These are phyloP conservation scores for Schizonepeta tenuifolia DNA, from an alignment of 257 asterid genomes.

Conservation along the genomic window DNA sequence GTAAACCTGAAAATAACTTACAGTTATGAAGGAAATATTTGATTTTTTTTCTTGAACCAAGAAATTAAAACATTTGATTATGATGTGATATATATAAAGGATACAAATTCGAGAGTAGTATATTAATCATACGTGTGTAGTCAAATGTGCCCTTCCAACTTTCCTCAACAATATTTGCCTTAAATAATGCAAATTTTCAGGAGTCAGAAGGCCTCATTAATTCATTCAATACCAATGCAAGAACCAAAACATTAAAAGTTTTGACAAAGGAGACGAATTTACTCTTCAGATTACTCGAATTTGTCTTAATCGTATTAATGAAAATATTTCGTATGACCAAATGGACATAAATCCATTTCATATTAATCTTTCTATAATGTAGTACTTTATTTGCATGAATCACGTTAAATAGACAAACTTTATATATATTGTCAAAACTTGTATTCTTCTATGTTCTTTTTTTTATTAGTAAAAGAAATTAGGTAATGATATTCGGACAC, in stretches of 20 bases:
- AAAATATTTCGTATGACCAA: background rate
- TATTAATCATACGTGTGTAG: background rate
- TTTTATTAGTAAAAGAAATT: no score
- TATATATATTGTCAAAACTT: no score
- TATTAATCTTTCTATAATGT: background rate
- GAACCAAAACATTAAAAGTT: slow-evolving; percentile 1
- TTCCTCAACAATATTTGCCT: slow-evolving; percentile 25
- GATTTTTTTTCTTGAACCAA: no score
- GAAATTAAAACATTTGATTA: no score
- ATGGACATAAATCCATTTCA: background rate
- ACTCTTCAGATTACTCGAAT: background rate
- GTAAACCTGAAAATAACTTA: no score
- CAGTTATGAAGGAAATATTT: no score
- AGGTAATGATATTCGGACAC: no score
- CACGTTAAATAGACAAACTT: no score
- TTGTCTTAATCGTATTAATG: background rate
- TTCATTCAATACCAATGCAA: slow-evolving; percentile 13
- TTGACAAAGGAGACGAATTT: slow-evolving; percentile 21
- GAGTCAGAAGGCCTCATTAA: slow-evolving; percentile 40
- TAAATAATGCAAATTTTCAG: slow-evolving; percentile 23
- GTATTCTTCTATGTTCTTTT: no score
- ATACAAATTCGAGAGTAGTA: background rate
- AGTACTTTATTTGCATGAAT: no score
- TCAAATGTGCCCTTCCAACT: slow-evolving; percentile 37
- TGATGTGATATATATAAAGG: no score